These are phyloP conservation scores for Coemansia sp. DNA, from an alignment of 192 early-diverging fungal species.

Conservation along the genomic window DNA sequence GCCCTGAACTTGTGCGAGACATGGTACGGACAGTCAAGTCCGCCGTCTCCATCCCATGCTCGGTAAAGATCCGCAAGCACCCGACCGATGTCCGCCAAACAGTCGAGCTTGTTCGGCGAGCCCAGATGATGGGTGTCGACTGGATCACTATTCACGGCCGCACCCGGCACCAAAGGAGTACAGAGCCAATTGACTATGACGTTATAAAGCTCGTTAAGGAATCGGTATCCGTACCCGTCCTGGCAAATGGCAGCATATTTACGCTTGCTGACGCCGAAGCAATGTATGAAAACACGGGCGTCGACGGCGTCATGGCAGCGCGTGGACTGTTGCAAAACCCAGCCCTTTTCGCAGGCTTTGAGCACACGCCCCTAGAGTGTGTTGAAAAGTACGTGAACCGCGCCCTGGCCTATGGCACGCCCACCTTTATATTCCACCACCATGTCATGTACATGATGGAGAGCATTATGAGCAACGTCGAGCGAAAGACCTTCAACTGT, in stretches of 20 bases:
- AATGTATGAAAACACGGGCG: slow-evolving; percentile 75
- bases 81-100: slow-evolving; percentile 61
- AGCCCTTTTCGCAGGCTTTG: slow-evolving; percentile 85
- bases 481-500: slow-evolving; percentile 88
- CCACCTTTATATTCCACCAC: slow-evolving; percentile 87
- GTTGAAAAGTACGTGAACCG: slow-evolving; percentile 71
- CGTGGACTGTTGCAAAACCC: slow-evolving; percentile 91
- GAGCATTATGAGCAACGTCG: slow-evolving; percentile 66
- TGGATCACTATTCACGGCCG: slow-evolving; percentile 92
- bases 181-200: slow-evolving; percentile 79
- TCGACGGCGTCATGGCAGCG: slow-evolving; percentile 91
- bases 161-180: slow-evolving; percentile 77
- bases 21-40: slow-evolving; percentile 84
- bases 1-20: slow-evolving; percentile 88
- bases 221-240: slow-evolving; percentile 73
- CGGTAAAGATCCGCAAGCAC: slow-evolving; percentile 90
- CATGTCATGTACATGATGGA: slow-evolving; percentile 98
- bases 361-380: slow-evolving; percentile 77
- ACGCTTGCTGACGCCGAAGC: slow-evolving; percentile 71
- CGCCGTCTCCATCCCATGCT: slow-evolving; percentile 68
- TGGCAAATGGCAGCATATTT: slow-evolving; percentile 91
- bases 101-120: slow-evolving; percentile 81
- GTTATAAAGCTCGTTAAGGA: slow-evolving; percentile 86
- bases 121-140: slow-evolving; percentile 84
- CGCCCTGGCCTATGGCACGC: slow-evolving; percentile 79